A percentile compares a stretch with the other conserved stretches of the same genome.
phyloP scores from a whole-genome alignment of 352 stramenopile genomes.

The Pythium volutum region DNA sequence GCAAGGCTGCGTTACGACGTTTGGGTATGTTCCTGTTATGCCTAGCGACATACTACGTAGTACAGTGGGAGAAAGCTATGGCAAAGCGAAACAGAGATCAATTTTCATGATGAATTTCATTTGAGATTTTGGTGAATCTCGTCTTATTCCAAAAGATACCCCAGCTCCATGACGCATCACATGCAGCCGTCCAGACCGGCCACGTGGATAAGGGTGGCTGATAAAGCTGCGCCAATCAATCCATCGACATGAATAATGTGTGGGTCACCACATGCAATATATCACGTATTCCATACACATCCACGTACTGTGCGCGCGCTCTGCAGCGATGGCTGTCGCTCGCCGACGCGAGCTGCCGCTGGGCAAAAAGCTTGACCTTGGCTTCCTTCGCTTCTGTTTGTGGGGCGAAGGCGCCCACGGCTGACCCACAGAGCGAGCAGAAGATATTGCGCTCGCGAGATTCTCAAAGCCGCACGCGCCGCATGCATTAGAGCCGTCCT shows the following conservation, averaged over 20 bases:
- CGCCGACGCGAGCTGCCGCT: constrained; percentile 14
- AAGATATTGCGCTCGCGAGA: constrained; percentile 22
- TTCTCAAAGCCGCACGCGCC: constrained; percentile 27
- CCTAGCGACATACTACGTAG: neutral
- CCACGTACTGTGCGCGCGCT: constrained; percentile 10
- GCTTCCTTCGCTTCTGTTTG: neutral
- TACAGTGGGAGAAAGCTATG: neutral
- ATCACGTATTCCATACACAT: neutral
- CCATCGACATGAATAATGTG: no score
- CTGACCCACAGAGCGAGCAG: constrained; percentile 24
- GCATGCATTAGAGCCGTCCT: constrained; percentile 23
- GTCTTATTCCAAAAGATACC: no score
- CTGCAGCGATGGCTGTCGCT: constrained; percentile 10
- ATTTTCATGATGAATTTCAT: neutral
- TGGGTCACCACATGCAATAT: no score
- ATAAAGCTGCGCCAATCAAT: no score
- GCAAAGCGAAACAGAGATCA: neutral
- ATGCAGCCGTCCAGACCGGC: no score
- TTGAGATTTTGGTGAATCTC: no score
- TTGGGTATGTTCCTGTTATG: neutral
- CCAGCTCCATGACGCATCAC: no score
- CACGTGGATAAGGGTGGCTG: no score
- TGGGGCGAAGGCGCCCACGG: constrained; percentile 3
- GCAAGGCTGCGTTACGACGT: neutral
- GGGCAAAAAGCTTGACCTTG: constrained; percentile 11